These are phyloP conservation scores for Lactarius vividus DNA, from an alignment of 768 basidiomycete species.

Conservation along the genomic window DNA sequence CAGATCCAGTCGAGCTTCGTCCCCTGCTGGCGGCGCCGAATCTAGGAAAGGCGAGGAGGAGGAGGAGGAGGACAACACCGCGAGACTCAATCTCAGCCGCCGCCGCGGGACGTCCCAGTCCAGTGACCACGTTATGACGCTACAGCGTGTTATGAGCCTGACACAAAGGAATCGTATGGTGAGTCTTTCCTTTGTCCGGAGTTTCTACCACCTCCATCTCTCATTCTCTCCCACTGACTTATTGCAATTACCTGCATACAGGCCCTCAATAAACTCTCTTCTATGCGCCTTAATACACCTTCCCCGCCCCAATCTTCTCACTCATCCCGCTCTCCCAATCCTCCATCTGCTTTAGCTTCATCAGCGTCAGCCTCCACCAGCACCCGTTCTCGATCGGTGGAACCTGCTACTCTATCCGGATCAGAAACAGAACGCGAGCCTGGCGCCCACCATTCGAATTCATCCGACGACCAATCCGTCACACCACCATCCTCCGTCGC, in stretches of 20 bases:
- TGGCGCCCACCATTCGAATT: slow-evolving; percentile 27
- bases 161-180: slow-evolving; percentile 74
- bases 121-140: slow-evolving; percentile 55
- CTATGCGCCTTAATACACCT: slow-evolving; percentile 54
- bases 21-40: slow-evolving; percentile 44
- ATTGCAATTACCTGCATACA: background rate
- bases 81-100: slow-evolving; percentile 39
- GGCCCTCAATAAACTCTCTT: slow-evolving; percentile 50
- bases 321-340: slow-evolving; percentile 37
- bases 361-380: slow-evolving; percentile 30
- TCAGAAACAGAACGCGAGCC: slow-evolving; percentile 82
- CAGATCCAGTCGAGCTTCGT: slow-evolving; percentile 26
- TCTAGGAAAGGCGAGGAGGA: slow-evolving; percentile 49
- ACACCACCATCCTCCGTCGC: slow-evolving; percentile 39
- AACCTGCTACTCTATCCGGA: slow-evolving; percentile 47
- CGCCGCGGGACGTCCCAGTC: slow-evolving; percentile 34
- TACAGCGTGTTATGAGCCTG: slow-evolving; percentile 68
- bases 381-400: slow-evolving; percentile 36
- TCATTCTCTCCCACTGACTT: background rate
- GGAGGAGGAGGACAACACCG: slow-evolving; percentile 63
- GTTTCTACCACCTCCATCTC: background rate
- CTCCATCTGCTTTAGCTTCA: slow-evolving; percentile 22
- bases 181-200: slow-evolving; percentile 33
- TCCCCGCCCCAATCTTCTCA: slow-evolving; percentile 43
- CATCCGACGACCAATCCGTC: slow-evolving; percentile 40